A percentile compares a stretch with the other conserved stretches of the same genome.
Evolutionary conservation across 2,329 filamentous ascomycete species (phyloP).

Genomic region (Nemania abortiva): DNA sequence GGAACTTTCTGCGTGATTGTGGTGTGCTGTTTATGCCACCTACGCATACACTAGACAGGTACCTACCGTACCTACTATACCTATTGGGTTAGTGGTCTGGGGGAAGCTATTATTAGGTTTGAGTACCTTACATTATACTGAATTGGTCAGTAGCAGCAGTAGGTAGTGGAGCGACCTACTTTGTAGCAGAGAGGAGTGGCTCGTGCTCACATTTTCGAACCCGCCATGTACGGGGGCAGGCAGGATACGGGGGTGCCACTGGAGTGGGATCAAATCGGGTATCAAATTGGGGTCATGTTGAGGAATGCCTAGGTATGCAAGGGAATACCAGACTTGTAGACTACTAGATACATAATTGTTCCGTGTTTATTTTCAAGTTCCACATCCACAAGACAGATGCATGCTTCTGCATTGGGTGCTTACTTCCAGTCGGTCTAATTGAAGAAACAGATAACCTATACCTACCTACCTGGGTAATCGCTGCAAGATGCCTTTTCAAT

Average conservation of each 20-base stretch:
- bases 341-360: background rate
- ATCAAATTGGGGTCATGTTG: slow-evolving; percentile 9
- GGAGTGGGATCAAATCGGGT: background rate
- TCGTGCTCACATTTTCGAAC: background rate
- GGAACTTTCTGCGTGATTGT: background rate
- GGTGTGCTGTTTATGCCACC: slow-evolving; percentile 15
- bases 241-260: background rate
- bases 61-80: background rate
- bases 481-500: slow-evolving; percentile 84
- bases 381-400: slow-evolving; percentile 1
- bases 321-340: background rate
- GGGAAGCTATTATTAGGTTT: slow-evolving; percentile 29
- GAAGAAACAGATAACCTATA: background rate
- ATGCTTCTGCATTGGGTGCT: background rate
- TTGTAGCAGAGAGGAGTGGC: background rate
- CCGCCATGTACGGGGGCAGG: background rate
- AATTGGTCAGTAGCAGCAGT: background rate
- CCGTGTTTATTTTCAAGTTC: slow-evolving; percentile 2
- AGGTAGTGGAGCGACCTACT: background rate
- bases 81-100: background rate
- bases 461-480: background rate
- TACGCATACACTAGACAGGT: background rate
- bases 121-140: background rate
- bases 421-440: background rate
- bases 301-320: background rate